A percentile compares a stretch with the other conserved stretches of the same genome.
phyloP scores from a whole-genome alignment of 2,329 filamentous ascomycete species.

The Dryadomyces sulphureus region DNA sequence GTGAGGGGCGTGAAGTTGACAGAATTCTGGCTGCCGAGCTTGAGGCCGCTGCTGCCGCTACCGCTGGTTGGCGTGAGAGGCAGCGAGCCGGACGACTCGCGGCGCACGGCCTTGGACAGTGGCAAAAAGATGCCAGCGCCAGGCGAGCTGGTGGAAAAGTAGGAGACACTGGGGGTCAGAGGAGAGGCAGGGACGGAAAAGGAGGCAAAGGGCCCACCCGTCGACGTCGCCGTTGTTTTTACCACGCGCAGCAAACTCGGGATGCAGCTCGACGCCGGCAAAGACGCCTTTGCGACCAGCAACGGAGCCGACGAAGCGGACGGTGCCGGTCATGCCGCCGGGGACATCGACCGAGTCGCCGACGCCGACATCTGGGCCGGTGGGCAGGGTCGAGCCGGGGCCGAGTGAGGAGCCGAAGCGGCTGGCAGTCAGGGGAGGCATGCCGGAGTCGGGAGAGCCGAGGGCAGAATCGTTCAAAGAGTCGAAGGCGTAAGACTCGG shows the following conservation, averaged over 20 bases:
- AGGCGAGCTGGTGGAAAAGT: constrained; percentile 66
- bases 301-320: constrained; percentile 80
- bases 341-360: constrained; percentile 85
- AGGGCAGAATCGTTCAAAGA: constrained; percentile 28
- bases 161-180: constrained; percentile 37
- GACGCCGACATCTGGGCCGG: constrained; percentile 43
- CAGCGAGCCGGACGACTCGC: constrained; percentile 37
- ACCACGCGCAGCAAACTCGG: constrained; percentile 65
- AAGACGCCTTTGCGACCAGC: constrained; percentile 83
- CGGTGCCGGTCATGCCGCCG: constrained; percentile 77
- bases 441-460: neutral
- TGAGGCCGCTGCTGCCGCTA: constrained; percentile 40
- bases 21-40: constrained; percentile 39
- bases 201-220: constrained; percentile 37
- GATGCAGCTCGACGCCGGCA: constrained; percentile 77
- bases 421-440: constrained; percentile 36
- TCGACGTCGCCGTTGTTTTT: constrained; percentile 97
- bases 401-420: constrained; percentile 12
- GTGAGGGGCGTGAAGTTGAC: constrained; percentile 50
- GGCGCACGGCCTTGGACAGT: constrained; percentile 61
- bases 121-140: constrained; percentile 92
- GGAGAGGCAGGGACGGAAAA: constrained; percentile 3
- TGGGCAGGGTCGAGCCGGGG: constrained; percentile 4
- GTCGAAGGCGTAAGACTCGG: constrained; percentile 45
- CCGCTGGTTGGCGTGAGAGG: constrained; percentile 54